Evolutionary conservation across 768 basidiomycete species (phyloP).

Genomic region (Candolleomyces aberdarensis): DNA sequence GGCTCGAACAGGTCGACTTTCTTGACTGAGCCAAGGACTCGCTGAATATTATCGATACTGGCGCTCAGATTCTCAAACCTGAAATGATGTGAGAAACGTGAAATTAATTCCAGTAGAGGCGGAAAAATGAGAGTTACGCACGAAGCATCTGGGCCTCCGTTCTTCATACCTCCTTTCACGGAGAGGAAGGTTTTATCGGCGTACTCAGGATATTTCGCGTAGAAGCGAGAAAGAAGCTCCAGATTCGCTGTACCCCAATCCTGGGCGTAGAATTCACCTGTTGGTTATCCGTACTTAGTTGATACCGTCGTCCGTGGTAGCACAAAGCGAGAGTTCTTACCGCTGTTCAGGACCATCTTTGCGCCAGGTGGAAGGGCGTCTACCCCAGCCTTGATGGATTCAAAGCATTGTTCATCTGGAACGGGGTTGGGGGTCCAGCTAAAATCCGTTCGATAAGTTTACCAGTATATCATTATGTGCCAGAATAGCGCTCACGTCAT

Average conservation of each 20-base stretch:
- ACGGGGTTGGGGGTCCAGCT: constrained; percentile 41
- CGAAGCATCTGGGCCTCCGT: not conserved
- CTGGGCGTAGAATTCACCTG: constrained; percentile 9
- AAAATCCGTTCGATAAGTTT: not conserved
- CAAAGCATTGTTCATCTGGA: constrained; percentile 60
- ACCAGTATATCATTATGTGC: not conserved
- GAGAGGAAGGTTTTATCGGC: constrained; percentile 8
- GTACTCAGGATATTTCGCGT: constrained; percentile 8
- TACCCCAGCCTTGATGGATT: constrained; percentile 54
- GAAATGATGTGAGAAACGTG: not conserved
- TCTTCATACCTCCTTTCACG: constrained; percentile 6
- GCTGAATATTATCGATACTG: constrained; percentile 46
- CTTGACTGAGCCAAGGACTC: constrained; percentile 47
- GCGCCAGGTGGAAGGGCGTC: constrained; percentile 38
- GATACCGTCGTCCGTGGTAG: too few species aligned
- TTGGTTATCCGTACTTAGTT: not conserved
- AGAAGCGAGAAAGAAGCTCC: constrained; percentile 7
- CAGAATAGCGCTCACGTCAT: constrained; percentile 10
- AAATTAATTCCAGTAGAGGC: not conserved
- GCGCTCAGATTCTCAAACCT: constrained; percentile 1
- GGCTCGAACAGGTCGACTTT: constrained; percentile 59
- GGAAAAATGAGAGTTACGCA: not conserved
- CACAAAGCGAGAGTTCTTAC: constrained; percentile 5
- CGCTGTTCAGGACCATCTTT: constrained; percentile 47
- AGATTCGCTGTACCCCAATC: constrained; percentile 5